Base-by-base conservation (phyloP, 352 stramenopile species). In the Globisporangium barbulae region DNA sequence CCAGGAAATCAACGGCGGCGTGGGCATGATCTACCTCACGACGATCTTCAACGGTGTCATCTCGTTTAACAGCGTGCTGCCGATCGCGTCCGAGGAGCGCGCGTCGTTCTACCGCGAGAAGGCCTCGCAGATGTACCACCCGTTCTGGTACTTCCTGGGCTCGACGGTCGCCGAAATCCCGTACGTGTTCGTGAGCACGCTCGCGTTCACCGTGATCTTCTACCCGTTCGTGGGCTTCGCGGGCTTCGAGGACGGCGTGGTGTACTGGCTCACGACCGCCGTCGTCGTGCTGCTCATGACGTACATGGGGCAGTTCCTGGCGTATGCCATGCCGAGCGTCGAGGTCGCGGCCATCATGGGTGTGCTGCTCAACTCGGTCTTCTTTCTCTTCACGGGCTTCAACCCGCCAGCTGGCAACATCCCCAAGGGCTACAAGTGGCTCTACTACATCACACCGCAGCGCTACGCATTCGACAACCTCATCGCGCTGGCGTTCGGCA, bases 91-190 rank as follows among this genome's bases (percentile, higher is more conserved):
- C 33, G 61, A 78, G 33, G 86, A 97, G 65, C 74, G 90, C 31
- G 83, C 83, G 42, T 85, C 89, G 44, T 97, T 87, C 56, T 96
- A 97, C 77, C 68, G 86, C 7, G 88, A 97, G 63, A 79, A 89
- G 44, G 75, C 79, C 21, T 76, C 81, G 12, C 59, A 82, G 44
- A 94, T 91, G 75, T 97, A 97, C 55, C 59, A 78, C 48, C 53
- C 76, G 22, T 63, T 67, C 22, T 72, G 80, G 44, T 84, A 96
- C 21, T 70, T 70, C 17, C 35, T 70, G 5, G 65, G 58, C 10
- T 55, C 35, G 13, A 69, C 49, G 30, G 42, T 96, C 42, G 68
- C 75, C 13, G 90, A 97, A 70, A 45, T 75, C 19, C 69, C 69
- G n/a, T 75, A 74, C 30, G 52, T 73, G 48, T 31, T 70, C 45